Evolutionary conservation across 2,329 filamentous ascomycete genomes (phyloP), one percentile per base, ranked within the genome.

Genomic region (Arthroderma uncinatum): DNA sequence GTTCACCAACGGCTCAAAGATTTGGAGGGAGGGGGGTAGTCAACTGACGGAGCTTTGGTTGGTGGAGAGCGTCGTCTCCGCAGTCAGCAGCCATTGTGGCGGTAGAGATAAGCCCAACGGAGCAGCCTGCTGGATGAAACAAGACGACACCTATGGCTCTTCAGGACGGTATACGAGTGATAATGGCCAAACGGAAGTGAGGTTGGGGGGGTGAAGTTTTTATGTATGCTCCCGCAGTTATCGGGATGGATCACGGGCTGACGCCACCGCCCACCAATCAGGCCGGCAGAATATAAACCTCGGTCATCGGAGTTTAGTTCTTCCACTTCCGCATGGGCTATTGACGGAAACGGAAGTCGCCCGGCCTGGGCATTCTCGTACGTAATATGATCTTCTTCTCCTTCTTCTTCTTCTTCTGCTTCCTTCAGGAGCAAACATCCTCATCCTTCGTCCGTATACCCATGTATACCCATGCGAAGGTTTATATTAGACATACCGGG

Each of bases 1-100:
- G 65, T 70, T 64, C 63, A 63, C 36, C 64, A 65, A 30, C 7
- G 28, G 28, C n/a, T 28, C 37, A 16, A 28, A 53, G 21, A 2
- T 28, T 23, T 12, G 19, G 12, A 44, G 16, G 56, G 25, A 44
- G 54, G 55, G 56, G 37, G n/a, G 53, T 34, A 25, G 19, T 37
- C 8, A n/a, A 60, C 59, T 60, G 59, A 60, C 59, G 59, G 59
- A 60, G 56, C 42, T 52, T 56, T 28, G 53, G 53, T 55, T 36
- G 42, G 34, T 48, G 33, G 14, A 55, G 56, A 36, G 39, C 40
- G 21, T 54, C 40, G 37, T 54, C 55, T 48, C 25, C 36, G 52
- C 40, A 48, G 34, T 54, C 54, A 30, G 19, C 28, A 28, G 39
- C 53, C 58, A 60, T 60, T 28, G n/a, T 53, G 55, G n/a, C 30